Percentiles rank a stretch among this genome's conserved stretches.
Evolutionary conservation across 1,139 yeast species (phyloP).

Genomic region (Saccharomycopsis phalli): DNA sequence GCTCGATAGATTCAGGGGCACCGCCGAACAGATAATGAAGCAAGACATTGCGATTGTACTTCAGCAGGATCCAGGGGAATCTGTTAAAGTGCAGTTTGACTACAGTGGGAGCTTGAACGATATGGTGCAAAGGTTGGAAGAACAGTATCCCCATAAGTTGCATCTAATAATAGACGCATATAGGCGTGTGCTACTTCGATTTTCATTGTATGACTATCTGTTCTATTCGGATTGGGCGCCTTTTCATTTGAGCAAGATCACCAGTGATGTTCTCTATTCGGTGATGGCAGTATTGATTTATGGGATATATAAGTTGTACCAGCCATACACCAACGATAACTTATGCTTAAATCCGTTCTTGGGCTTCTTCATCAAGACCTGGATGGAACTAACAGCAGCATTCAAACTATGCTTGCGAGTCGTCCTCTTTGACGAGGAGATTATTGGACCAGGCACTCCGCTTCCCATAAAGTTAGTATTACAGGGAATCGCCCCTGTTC

Average conservation of each 20-base stretch:
- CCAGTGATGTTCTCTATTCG: conserved; percentile 43
- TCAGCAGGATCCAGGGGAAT: too few relatives aligned
- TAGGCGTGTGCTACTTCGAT: not conserved
- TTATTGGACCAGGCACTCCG: conserved; percentile 35
- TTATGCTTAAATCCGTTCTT: conserved; percentile 52
- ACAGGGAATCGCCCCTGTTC: conserved; percentile 54
- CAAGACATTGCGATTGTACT: too few relatives aligned
- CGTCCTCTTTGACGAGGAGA: conserved; percentile 15
- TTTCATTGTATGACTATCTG: conserved; percentile 6
- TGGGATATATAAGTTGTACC: conserved; percentile 44
- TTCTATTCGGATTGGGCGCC: conserved; percentile 18
- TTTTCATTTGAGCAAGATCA: conserved; percentile 6
- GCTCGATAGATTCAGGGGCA: too few relatives aligned
- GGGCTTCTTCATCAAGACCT: conserved; percentile 30
- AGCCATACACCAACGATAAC: conserved; percentile 28
- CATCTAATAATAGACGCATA: not conserved
- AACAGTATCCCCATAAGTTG: not conserved
- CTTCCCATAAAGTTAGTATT: conserved; percentile 41
- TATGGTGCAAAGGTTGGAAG: not conserved
- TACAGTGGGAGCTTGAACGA: not conserved
- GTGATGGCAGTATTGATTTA: conserved; percentile 42
- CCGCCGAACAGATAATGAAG: not conserved
- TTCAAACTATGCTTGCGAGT: conserved; percentile 12
- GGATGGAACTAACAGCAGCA: conserved; percentile 9
- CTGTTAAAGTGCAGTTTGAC: not conserved